phyloP scores from a whole-genome alignment of 2,329 filamentous ascomycete genomes.

The Colletotrichum theobromicola region DNA sequence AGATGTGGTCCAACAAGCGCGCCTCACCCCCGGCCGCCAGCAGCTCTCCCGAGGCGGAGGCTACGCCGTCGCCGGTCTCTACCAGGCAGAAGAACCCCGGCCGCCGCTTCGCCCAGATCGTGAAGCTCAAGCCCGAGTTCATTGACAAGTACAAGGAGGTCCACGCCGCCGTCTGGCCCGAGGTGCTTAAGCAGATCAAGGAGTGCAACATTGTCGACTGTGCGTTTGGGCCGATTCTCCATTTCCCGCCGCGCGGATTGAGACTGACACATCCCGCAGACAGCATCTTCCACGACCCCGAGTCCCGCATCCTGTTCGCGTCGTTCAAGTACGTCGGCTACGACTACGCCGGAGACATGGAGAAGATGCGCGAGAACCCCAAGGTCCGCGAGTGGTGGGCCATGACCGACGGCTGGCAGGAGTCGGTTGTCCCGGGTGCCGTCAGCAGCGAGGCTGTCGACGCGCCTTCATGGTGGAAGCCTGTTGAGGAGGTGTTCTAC shows the following conservation, averaged over 20 bases:
- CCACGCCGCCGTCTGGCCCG: slow-evolving; percentile 78
- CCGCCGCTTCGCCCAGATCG: slow-evolving; percentile 72
- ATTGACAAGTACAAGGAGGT: slow-evolving; percentile 75
- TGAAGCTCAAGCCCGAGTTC: slow-evolving; percentile 72
- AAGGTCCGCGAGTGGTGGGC: slow-evolving; percentile 81
- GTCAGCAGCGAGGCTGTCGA: slow-evolving; percentile 62
- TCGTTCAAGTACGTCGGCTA: slow-evolving; percentile 81
- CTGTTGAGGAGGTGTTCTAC: slow-evolving; percentile 73
- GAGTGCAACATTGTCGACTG: slow-evolving; percentile 78
- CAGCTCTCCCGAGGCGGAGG: slow-evolving; percentile 13
- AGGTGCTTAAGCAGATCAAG: slow-evolving; percentile 77
- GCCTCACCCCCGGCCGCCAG: background rate
- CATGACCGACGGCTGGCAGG: slow-evolving; percentile 81
- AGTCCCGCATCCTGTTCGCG: slow-evolving; percentile 70
- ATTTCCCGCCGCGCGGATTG: too few species aligned
- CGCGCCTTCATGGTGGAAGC: slow-evolving; percentile 70
- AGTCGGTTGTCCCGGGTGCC: slow-evolving; percentile 64
- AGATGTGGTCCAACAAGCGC: slow-evolving; percentile 20
- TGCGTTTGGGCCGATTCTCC: slow-evolving; percentile 37
- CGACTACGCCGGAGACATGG: slow-evolving; percentile 77
- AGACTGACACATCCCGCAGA: slow-evolving; percentile 49
- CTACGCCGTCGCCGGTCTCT: background rate
- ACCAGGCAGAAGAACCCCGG: slow-evolving; percentile 43
- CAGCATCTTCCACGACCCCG: slow-evolving; percentile 74
- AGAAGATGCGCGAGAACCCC: slow-evolving; percentile 73